These are phyloP conservation scores for Aspergillus calidoustus DNA, from an alignment of 2,329 filamentous ascomycete species.

Conservation along the genomic window DNA sequence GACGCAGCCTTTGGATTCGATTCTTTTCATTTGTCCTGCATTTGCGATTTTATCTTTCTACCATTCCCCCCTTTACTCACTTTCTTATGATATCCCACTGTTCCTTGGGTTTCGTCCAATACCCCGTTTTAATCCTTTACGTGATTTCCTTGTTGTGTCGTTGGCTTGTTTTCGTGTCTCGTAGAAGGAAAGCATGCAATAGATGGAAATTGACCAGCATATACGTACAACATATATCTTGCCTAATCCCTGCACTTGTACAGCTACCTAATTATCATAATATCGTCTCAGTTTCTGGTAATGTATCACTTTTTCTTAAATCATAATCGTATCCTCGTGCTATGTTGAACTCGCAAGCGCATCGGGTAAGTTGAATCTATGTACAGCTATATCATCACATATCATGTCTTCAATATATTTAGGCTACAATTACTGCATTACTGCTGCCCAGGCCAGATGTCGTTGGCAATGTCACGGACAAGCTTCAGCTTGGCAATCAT, in stretches of 20 bases:
- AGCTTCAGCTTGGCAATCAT: constrained; percentile 75
- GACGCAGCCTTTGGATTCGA: constrained; percentile 44
- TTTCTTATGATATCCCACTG: constrained; percentile 50
- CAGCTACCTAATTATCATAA: not conserved
- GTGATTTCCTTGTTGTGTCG: constrained; percentile 25
- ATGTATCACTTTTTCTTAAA: constrained; percentile 12
- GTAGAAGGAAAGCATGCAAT: constrained; percentile 9
- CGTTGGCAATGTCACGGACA: constrained; percentile 72
- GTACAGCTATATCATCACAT: constrained; percentile 1
- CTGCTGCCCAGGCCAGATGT: constrained; percentile 67
- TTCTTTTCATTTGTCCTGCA: constrained; percentile 18
- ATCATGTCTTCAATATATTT: not conserved
- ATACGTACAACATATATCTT: not conserved
- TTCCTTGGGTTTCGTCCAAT: constrained; percentile 39
- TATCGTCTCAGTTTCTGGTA: not conserved
- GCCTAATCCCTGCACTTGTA: not conserved
- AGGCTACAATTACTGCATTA: constrained; percentile 44
- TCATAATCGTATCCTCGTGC: not conserved
- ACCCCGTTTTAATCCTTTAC: constrained; percentile 37
- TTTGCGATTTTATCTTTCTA: constrained; percentile 28
- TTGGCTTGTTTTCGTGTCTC: constrained; percentile 19
- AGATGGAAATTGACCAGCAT: constrained; percentile 10
- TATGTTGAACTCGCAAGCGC: not conserved
- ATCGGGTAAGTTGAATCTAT: constrained; percentile 4
- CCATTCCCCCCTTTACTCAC: constrained; percentile 25